Evolutionary conservation across 768 basidiomycete species (phyloP).

Genomic region (Polyporus arcularius): DNA sequence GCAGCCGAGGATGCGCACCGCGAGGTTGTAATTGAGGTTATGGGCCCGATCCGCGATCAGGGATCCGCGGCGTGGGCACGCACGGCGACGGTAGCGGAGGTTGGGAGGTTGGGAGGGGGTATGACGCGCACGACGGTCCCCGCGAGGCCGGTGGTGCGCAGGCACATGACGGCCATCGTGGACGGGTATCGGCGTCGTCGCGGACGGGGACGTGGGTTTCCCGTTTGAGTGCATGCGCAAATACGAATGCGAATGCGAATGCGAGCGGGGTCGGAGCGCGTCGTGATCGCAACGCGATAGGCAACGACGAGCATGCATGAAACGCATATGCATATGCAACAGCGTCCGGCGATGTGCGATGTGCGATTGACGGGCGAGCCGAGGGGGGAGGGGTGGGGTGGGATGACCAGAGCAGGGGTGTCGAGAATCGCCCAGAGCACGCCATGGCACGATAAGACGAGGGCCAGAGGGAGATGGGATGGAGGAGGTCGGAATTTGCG

Average conservation of each 20-base stretch:
- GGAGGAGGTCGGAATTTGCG: not conserved
- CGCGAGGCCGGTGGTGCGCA: constrained; percentile 5
- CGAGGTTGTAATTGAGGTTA: not conserved
- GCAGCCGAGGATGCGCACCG: constrained; percentile 3
- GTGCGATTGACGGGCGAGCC: constrained; percentile 14
- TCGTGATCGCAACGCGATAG: constrained; percentile 21
- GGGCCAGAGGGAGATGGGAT: not conserved
- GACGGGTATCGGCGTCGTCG: constrained; percentile 6
- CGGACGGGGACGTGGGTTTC: not conserved
- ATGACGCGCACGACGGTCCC: constrained; percentile 11
- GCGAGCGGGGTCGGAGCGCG: constrained; percentile 1
- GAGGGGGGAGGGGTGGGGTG: not conserved
- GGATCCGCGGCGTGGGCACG: constrained; percentile 15
- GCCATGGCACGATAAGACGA: constrained; percentile 18
- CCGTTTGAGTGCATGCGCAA: no score
- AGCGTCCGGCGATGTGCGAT: constrained; percentile 19
- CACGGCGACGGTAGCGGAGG: not conserved
- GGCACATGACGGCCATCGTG: not conserved
- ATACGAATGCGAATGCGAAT: not conserved
- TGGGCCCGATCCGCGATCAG: constrained; percentile 17
- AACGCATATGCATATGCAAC: not conserved
- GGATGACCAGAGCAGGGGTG: constrained; percentile 5
- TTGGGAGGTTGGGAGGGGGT: not conserved
- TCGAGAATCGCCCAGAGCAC: constrained; percentile 15
- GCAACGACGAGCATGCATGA: constrained; percentile 18